These are phyloP conservation scores for Mucor racemosus DNA, from an alignment of 371 early-diverging fungal species.

Conservation along the genomic window DNA sequence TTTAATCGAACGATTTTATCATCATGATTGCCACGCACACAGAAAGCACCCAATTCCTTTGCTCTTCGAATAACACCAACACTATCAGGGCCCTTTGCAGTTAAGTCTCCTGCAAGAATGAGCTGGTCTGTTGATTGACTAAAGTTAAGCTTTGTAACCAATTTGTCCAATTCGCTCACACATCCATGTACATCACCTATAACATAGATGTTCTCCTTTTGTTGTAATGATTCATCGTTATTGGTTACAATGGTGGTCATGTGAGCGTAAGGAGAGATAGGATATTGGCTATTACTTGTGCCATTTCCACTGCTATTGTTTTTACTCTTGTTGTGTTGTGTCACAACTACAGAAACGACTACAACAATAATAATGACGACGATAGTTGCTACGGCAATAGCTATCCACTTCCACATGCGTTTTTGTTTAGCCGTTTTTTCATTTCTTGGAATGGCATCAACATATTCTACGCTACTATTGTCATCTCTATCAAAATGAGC, in stretches of 20 bases:
- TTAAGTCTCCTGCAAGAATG: slow-evolving; percentile 74
- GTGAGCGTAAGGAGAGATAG: slow-evolving; percentile 48
- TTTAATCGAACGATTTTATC: slow-evolving; percentile 70
- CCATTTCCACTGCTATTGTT: not conserved
- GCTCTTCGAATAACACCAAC: slow-evolving; percentile 65
- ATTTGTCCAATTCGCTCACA: slow-evolving; percentile 52
- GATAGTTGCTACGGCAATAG: slow-evolving; percentile 23
- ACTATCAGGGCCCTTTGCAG: slow-evolving; percentile 73
- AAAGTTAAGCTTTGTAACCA: slow-evolving; percentile 53
- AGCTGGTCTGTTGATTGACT: slow-evolving; percentile 53
- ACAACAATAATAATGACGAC: slow-evolving; percentile 41
- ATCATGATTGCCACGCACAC: slow-evolving; percentile 83
- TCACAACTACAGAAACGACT: slow-evolving; percentile 43
- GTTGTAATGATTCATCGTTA: slow-evolving; percentile 15
- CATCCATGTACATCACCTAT: slow-evolving; percentile 80
- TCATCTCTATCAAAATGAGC: slow-evolving; percentile 12
- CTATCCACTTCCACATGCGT: slow-evolving; percentile 27
- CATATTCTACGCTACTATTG: slow-evolving; percentile 21
- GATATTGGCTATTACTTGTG: slow-evolving; percentile 14
- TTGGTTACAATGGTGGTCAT: slow-evolving; percentile 35
- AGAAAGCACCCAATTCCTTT: slow-evolving; percentile 53
- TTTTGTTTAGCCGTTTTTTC: slow-evolving; percentile 25
- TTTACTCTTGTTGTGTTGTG: slow-evolving; percentile 25
- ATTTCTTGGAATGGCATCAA: slow-evolving; percentile 23
- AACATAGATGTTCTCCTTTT: slow-evolving; percentile 58